phyloP scores from a whole-genome alignment of 2,329 filamentous ascomycete genomes.

The Amesomyces nigricolor region DNA sequence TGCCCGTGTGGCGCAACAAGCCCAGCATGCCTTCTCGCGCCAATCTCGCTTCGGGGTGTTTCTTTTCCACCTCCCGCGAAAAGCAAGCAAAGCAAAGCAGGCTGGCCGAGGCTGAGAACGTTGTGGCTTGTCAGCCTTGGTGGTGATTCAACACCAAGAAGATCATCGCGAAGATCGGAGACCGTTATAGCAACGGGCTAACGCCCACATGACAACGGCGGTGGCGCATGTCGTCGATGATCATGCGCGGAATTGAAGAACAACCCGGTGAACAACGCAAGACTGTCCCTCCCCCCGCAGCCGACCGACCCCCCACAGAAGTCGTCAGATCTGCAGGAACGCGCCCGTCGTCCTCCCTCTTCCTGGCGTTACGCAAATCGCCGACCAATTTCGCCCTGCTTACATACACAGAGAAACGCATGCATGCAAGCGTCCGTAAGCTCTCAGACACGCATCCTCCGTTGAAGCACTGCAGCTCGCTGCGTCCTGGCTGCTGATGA shows the following conservation, averaged over 20 bases:
- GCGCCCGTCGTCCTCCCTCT: background rate
- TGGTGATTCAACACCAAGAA: background rate
- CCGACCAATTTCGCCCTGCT: slow-evolving; percentile 23
- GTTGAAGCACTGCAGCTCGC: background rate
- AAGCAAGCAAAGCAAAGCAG: background rate
- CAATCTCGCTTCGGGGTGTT: slow-evolving; percentile 10
- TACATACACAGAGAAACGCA: background rate
- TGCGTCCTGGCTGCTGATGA: background rate
- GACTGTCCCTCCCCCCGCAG: background rate
- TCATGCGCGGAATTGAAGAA: too few species aligned
- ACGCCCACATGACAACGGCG: too few species aligned
- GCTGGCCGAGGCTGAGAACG: slow-evolving; percentile 3
- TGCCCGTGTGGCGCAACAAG: background rate
- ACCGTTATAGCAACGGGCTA: background rate
- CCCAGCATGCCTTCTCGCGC: background rate
- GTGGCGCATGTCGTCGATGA: too few species aligned
- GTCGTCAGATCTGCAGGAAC: slow-evolving; percentile 17
- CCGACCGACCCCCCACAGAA: background rate
- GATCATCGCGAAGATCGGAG: background rate
- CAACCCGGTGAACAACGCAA: too few species aligned
- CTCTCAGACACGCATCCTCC: background rate
- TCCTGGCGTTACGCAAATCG: slow-evolving; percentile 27
- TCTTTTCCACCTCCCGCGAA: background rate
- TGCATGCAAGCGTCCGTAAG: slow-evolving; percentile 15
- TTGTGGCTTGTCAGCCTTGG: slow-evolving; percentile 1